Conservation (phyloP, 2,329 filamentous ascomycete species). For the Arthrobotrys megalospora region DNA sequence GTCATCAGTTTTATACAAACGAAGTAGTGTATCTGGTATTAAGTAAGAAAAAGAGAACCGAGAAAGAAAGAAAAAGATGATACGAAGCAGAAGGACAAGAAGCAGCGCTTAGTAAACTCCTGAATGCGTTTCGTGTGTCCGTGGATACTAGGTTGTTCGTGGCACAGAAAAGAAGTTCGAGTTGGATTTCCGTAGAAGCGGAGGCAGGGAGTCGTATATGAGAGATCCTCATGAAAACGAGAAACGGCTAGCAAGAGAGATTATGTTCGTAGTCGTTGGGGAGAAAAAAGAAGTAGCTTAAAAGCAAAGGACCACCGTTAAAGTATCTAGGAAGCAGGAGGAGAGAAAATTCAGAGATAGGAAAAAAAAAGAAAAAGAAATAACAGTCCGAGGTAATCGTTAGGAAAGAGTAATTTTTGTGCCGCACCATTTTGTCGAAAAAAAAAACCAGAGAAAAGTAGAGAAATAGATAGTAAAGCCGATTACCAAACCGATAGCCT, state of each 20-base stretch:
- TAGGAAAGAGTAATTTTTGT: slow-evolving; percentile 50
- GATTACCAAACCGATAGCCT: slow-evolving; percentile 36
- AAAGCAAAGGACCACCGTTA: slow-evolving; percentile 60
- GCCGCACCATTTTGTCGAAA: slow-evolving; percentile 59
- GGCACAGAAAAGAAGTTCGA: slow-evolving; percentile 55
- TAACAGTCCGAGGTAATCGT: slow-evolving; percentile 51
- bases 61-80: slow-evolving; percentile 41
- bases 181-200: slow-evolving; percentile 38
- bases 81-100: slow-evolving; percentile 43
- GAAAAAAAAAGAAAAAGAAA: slow-evolving; percentile 37
- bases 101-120: slow-evolving; percentile 58
- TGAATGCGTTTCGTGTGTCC: slow-evolving; percentile 62
- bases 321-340: slow-evolving; percentile 48
- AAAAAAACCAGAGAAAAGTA: slow-evolving; percentile 4
- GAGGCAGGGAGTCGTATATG: slow-evolving; percentile 39
- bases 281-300: slow-evolving; percentile 40
- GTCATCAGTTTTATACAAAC: slow-evolving; percentile 61
- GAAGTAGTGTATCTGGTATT: slow-evolving; percentile 62
- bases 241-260: slow-evolving; percentile 43
- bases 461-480: slow-evolving; percentile 29
- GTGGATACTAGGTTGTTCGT: slow-evolving; percentile 42
- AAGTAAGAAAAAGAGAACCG: slow-evolving; percentile 44
- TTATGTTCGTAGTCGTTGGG: slow-evolving; percentile 54
- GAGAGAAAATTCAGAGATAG: slow-evolving; percentile 15
- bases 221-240: slow-evolving; percentile 56